Evolutionary conservation across 805 yeast genomes (phyloP), one percentile per base, ranked within the genome.

Genomic region (Cyberlindnera lachancei): DNA sequence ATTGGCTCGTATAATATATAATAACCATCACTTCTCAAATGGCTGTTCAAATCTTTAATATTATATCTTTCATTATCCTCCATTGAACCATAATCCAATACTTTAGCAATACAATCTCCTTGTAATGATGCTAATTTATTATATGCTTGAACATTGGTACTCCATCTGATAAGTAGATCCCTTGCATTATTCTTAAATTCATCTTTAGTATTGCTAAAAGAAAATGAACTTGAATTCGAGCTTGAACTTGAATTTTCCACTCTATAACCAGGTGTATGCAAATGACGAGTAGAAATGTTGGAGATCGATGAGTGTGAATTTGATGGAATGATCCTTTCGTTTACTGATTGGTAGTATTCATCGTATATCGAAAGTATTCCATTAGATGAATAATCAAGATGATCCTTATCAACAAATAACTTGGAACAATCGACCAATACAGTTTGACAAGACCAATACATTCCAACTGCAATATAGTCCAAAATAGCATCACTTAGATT

Each of bases 391-490:
- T 15, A 17, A 2, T 30, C 17, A 4, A 31, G 21, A 27, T 47
- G 35, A 4, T 31, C 16, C 16, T 34, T 30, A 22, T 49, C 50
- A 2, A 17, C 7, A 26, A 33, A 51, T 8, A 51, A 25, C 13
- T 43, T 40, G 26, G 35, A 36, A 11, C 41, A 16, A 31, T 49
- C 45, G n/a, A 49, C 39, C 3, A 33, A 19, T 3, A 51, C 17
- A 1, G 55, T 51, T 32, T 51, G 55, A 29, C 53, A 51, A 1
- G 54, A 46, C 55, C 55, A 51, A 3, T 25, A 22, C 15, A 35
- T 24, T 0, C 54, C 54, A 24, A 51, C 41, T 4, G 54, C 52
- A 12, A 45, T 34, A 19, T 42, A 42, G 6, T 33, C 25, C 3
- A 38, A 8, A 2, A 45, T 23, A 3, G 47, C 25, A 12, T 28